phyloP scores from a whole-genome alignment of 768 basidiomycete genomes.

The Neoboletus subvelutipes region DNA sequence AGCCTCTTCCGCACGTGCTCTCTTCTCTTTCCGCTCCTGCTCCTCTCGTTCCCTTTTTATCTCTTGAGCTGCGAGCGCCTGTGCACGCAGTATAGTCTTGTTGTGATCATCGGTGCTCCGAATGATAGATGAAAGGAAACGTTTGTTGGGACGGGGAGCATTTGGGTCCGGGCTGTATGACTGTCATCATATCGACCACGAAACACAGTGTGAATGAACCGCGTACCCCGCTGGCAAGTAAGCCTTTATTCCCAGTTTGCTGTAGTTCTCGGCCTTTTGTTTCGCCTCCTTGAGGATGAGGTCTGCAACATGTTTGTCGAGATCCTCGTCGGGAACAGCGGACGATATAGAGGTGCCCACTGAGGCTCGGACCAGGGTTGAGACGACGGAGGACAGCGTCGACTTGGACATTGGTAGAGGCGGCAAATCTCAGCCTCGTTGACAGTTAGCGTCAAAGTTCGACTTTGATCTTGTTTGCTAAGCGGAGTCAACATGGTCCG shows the following conservation, averaged over 20 bases:
- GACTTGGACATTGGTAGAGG: conserved; percentile 39
- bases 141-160: conserved; percentile 79
- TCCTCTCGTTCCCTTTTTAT: conserved; percentile 68
- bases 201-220: conserved; percentile 18
- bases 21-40: conserved; percentile 58
- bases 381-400: conserved; percentile 83
- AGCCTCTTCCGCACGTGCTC: conserved; percentile 74
- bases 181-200: background rate
- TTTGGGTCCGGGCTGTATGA: conserved; percentile 59
- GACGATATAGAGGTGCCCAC: conserved; percentile 65
- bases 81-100: conserved; percentile 72
- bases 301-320: conserved; percentile 90
- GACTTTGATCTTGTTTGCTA: conserved; percentile 25
- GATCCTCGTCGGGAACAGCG: conserved; percentile 73
- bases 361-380: conserved; percentile 72
- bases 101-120: conserved; percentile 96
- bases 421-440: conserved; percentile 1
- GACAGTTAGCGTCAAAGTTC: conserved; percentile 4
- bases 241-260: conserved; percentile 73
- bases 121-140: conserved; percentile 82
- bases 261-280: conserved; percentile 81
- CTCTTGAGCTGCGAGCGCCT: conserved; percentile 71
- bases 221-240: conserved; percentile 62
- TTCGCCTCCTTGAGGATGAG: conserved; percentile 92
- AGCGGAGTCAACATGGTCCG: conserved; percentile 1